Base-by-base conservation (phyloP, 768 basidiomycete genomes). In the Lactifluus piperatus region DNA sequence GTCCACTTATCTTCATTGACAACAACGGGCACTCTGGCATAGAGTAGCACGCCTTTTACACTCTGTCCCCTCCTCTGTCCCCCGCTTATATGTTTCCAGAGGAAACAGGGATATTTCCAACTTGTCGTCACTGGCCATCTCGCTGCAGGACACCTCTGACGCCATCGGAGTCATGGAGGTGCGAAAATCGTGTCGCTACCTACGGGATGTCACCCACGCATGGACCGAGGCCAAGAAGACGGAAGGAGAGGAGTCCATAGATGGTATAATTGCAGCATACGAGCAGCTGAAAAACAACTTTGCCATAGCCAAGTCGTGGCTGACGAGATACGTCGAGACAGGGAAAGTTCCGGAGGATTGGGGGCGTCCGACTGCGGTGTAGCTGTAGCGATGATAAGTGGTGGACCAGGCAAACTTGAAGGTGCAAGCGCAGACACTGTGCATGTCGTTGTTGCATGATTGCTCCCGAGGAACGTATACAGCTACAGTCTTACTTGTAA, bases 91-190 rank as follows among this genome's bases (percentile, higher is more conserved):
- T 36, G 18, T 26, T 4, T 30, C 16, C 37, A 59, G 51, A 24
- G 45, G 13, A 9, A 47, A 43, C 51, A 54, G 34, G 6, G 58
- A 59, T 16, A 34, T 49, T 14, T 3, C 45, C 29, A 27, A 49
- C 11, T 27, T 59, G 22, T 39, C 52, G 27, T 20, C 48, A 5
- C 49, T 59, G 14, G 58, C 46, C 24, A 29, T 29, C 51, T 53
- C 58, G 30, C 46, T 59, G 30, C 58, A 54, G 46, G 52, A 59
- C 45, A 59, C 58, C 10, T 59, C 51, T 49, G 46, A n/a, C 14
- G 36, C 58, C 11, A 49, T 59, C 1, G 58, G 58, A 4, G 58
- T 54, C 46, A 36, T 18, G 26, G 50, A 54, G 22, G 58, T 59
- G 13, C 45, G 27, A 20, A 36, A n/a, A n/a, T 58, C 57, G 8